Conservation (phyloP, 345 rosid species). For the Salix viminalis region DNA sequence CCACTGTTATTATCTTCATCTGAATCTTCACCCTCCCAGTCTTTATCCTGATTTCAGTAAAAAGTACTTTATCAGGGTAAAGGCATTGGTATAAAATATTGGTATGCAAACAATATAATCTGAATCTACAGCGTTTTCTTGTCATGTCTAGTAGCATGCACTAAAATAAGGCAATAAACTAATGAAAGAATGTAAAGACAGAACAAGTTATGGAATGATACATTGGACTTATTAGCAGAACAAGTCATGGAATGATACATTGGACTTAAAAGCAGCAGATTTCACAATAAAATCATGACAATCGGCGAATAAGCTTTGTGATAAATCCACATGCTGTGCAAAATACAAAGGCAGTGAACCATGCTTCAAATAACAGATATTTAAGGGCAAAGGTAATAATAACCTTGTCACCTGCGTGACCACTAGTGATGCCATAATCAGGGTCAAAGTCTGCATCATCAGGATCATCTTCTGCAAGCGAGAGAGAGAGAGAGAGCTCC, state of each 20-base stretch:
- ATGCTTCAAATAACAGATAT: neutral
- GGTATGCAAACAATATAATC: neutral
- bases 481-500: constrained; percentile 1
- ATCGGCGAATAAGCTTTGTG: neutral
- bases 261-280: neutral
- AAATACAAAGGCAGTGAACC: neutral
- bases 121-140: neutral
- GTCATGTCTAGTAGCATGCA: neutral
- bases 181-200: neutral
- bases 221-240: too few species aligned
- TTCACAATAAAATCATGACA: neutral
- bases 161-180: neutral
- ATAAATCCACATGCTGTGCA: neutral
- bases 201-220: neutral
- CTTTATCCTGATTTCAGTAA: constrained; percentile 46
- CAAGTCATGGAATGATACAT: too few species aligned
- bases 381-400: constrained; percentile 19
- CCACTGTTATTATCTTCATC: constrained; percentile 67
- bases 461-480: constrained; percentile 89
- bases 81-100: neutral
- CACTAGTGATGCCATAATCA: constrained; percentile 43
- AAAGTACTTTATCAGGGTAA: neutral
- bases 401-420: constrained; percentile 57
- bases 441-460: constrained; percentile 98
- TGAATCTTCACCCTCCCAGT: constrained; percentile 72